Base-by-base conservation (phyloP, 2,329 filamentous ascomycete genomes). In the Colletotrichum horii region DNA sequence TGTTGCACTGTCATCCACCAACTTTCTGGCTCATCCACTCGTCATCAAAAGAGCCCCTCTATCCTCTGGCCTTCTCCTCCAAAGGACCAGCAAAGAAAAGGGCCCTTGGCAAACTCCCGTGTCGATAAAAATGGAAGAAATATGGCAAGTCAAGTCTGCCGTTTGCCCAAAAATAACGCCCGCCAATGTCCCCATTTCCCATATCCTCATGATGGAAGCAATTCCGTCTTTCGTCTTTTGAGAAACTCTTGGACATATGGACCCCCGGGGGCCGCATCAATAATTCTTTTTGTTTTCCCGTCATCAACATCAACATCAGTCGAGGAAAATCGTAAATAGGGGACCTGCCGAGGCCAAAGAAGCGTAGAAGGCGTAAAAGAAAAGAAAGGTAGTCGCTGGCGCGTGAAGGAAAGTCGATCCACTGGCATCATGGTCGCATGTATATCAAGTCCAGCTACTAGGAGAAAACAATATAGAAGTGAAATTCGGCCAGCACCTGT, bases 401-500 rank as follows among this genome's bases (percentile, higher is more conserved):
- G 68, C 52, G 55, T 34, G 14, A 73, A 74, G 73, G 62, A 73
- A 48, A 24, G 74, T 73, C 74, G 70, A 75, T 75, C 74, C 74
- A 75, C 74, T 75, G 64, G 70, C 58, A 65, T 69, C 70, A 69
- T 68, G 58, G 70, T 65, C 74, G 62, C 43, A 52, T 52, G 43
- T 75, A 75, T 73, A 38, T 74, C 48, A 70, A 73, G 74, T 75
- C 74, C 74, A 75, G 74, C 74, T 75, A 75, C 73, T 73, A 73
- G 32, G 43, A 73, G 64, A 75, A 75, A 69, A 75, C 64, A 73
- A 69, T 73, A 75, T 65, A 65, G 64, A 75, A 73, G 70, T 69
- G 56, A 73, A 74, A 68, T 52, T 65, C 34, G 12, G 64, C 70
- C 70, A 43, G 26, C 64, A 38, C 65, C 70, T 68, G 74, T 60